phyloP scores from a whole-genome alignment of 768 basidiomycete species.

The Clitopilus hobsonii region DNA sequence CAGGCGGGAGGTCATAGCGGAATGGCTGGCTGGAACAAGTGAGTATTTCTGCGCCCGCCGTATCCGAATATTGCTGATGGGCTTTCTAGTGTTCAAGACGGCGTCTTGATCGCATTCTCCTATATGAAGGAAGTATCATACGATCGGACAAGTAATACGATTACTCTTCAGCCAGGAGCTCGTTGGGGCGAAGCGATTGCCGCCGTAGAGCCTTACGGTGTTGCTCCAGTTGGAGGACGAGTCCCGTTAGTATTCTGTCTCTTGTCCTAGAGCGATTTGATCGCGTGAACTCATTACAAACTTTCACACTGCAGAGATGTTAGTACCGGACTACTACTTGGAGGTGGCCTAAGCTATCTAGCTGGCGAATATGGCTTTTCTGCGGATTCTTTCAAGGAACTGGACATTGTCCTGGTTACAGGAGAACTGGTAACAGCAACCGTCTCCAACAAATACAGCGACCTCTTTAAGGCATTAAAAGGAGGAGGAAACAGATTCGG shows the following conservation, averaged over 20 bases:
- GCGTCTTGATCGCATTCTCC: conserved; percentile 32
- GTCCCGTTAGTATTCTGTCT: conserved; percentile 20
- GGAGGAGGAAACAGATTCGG: conserved; percentile 43
- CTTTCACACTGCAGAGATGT: conserved; percentile 23
- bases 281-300: neutral
- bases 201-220: conserved; percentile 30
- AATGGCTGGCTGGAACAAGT: conserved; percentile 42
- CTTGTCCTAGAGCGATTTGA: neutral
- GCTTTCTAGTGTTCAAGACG: conserved; percentile 26
- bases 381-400: conserved; percentile 28
- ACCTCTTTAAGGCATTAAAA: conserved; percentile 40
- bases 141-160: conserved; percentile 27
- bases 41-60: neutral
- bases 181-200: conserved; percentile 34
- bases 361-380: conserved; percentile 36
- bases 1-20: conserved; percentile 37
- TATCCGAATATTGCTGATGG: neutral
- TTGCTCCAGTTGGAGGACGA: conserved; percentile 38
- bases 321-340: conserved; percentile 38
- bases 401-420: conserved; percentile 38
- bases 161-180: conserved; percentile 37
- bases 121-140: conserved; percentile 35
- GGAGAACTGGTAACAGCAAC: conserved; percentile 37
- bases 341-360: conserved; percentile 37
- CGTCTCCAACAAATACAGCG: conserved; percentile 32